Percentiles rank a stretch among this genome's conserved stretches.
Conservation (phyloP, 495 filamentous ascomycete genomes). For the Neurospora terricola region DNA sequence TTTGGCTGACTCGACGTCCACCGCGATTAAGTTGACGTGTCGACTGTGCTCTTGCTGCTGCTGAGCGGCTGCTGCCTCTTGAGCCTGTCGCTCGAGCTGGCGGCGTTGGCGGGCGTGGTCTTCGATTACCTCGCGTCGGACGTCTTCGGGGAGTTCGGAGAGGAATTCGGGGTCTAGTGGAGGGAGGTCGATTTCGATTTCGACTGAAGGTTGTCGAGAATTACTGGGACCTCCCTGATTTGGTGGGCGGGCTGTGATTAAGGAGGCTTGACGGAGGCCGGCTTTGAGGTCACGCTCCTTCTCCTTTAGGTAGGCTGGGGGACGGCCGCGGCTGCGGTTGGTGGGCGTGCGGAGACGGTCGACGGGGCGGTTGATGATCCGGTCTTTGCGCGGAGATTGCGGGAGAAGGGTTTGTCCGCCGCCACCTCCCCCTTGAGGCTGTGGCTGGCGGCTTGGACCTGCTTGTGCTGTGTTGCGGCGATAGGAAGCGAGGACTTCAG, state of each 20-base stretch:
- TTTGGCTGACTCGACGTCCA: neutral
- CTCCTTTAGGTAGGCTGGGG: neutral
- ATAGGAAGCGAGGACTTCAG: conserved; percentile 69
- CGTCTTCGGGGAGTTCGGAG: conserved; percentile 69
- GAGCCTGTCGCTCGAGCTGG: conserved; percentile 32
- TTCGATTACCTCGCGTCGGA: conserved; percentile 64
- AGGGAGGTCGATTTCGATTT: neutral
- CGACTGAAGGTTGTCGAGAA: neutral
- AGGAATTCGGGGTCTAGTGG: conserved; percentile 60
- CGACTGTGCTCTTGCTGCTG: neutral
- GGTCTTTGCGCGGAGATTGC: conserved; percentile 49
- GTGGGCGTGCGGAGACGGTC: conserved; percentile 31
- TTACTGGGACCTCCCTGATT: neutral
- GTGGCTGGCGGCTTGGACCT: conserved; percentile 12
- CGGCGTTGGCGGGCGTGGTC: conserved; percentile 48
- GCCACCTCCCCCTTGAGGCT: neutral
- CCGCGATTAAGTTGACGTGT: neutral
- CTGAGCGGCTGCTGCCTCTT: neutral
- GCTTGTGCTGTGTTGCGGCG: conserved; percentile 4
- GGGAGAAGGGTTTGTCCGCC: conserved; percentile 35
- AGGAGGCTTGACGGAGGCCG: neutral
- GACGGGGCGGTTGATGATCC: conserved; percentile 27
- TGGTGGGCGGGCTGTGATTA: neutral
- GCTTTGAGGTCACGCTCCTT: neutral
- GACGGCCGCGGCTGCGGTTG: conserved; percentile 38